Evolutionary conservation across 2,329 filamentous ascomycete genomes (phyloP).

Genomic region (Bipolaris victoriae): DNA sequence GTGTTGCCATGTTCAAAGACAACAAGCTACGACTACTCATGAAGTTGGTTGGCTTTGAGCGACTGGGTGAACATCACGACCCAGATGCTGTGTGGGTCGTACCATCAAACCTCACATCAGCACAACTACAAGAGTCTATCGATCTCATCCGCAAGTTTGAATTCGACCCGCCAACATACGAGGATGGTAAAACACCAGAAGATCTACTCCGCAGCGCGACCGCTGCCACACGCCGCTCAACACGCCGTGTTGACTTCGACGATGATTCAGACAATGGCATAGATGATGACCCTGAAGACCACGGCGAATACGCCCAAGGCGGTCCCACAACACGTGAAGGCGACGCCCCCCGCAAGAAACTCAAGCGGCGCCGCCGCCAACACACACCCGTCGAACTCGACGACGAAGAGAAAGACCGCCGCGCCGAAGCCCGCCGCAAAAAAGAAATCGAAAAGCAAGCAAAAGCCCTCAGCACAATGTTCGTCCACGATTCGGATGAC

Average conservation of each 20-base stretch:
- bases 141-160: slow-evolving; percentile 78
- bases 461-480: slow-evolving; percentile 84
- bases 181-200: slow-evolving; percentile 75
- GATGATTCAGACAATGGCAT: slow-evolving; percentile 71
- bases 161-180: slow-evolving; percentile 77
- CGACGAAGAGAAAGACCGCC: slow-evolving; percentile 64
- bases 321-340: slow-evolving; percentile 65
- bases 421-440: slow-evolving; percentile 65
- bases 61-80: slow-evolving; percentile 71
- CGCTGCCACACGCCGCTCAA: slow-evolving; percentile 49
- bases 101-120: slow-evolving; percentile 68
- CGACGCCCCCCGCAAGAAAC: slow-evolving; percentile 60
- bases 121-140: slow-evolving; percentile 70
- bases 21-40: slow-evolving; percentile 85
- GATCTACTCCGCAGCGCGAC: slow-evolving; percentile 79
- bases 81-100: slow-evolving; percentile 80
- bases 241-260: slow-evolving; percentile 66
- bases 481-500: slow-evolving; percentile 84
- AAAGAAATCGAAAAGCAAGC: slow-evolving; percentile 77
- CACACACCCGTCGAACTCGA: slow-evolving; percentile 64
- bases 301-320: slow-evolving; percentile 70
- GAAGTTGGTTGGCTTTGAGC: slow-evolving; percentile 73
- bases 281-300: slow-evolving; percentile 60
- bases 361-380: slow-evolving; percentile 66
- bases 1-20: slow-evolving; percentile 84